phyloP scores from a whole-genome alignment of 1,139 yeast species.

The Taphrina confusa region DNA sequence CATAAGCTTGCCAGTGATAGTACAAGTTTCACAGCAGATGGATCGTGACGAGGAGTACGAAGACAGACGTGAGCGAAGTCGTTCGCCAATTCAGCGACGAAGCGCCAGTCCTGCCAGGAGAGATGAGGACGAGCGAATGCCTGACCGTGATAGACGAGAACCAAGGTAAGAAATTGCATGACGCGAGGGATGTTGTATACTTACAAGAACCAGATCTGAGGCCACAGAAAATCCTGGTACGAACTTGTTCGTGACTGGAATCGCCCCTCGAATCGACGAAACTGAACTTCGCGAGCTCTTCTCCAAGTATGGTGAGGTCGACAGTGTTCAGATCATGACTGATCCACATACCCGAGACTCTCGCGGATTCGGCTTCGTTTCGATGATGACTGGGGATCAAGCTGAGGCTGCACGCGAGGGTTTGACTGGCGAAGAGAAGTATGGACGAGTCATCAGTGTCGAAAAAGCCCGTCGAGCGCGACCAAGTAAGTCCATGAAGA shows the following conservation, averaged over 20 bases:
- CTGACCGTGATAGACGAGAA: constrained; percentile 28
- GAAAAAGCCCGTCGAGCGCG: constrained; percentile 49
- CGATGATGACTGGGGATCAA: constrained; percentile 45
- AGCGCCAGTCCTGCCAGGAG: constrained; percentile 24
- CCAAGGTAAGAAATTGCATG: constrained; percentile 1
- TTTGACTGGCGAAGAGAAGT: constrained; percentile 45
- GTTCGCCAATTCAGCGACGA: constrained; percentile 11
- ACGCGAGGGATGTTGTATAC: no score
- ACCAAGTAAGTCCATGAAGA: constrained; percentile 43
- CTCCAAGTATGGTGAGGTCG: constrained; percentile 46
- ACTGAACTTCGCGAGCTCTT: constrained; percentile 46
- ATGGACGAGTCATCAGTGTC: constrained; percentile 46
- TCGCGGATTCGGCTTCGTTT: constrained; percentile 50
- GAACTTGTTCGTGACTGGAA: constrained; percentile 49
- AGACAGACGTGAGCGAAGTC: constrained; percentile 18
- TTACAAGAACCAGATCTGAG: constrained; percentile 1
- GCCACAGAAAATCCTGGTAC: constrained; percentile 46
- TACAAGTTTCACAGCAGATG: no score
- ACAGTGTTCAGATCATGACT: constrained; percentile 47
- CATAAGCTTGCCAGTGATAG: no score
- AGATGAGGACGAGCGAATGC: constrained; percentile 33
- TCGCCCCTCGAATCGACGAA: constrained; percentile 46
- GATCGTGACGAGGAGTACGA: constrained; percentile 13
- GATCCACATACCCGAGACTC: constrained; percentile 50
- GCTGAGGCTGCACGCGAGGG: constrained; percentile 47